These are phyloP conservation scores for Alternaria triticina DNA, from an alignment of 2,329 filamentous ascomycete species.

Conservation along the genomic window DNA sequence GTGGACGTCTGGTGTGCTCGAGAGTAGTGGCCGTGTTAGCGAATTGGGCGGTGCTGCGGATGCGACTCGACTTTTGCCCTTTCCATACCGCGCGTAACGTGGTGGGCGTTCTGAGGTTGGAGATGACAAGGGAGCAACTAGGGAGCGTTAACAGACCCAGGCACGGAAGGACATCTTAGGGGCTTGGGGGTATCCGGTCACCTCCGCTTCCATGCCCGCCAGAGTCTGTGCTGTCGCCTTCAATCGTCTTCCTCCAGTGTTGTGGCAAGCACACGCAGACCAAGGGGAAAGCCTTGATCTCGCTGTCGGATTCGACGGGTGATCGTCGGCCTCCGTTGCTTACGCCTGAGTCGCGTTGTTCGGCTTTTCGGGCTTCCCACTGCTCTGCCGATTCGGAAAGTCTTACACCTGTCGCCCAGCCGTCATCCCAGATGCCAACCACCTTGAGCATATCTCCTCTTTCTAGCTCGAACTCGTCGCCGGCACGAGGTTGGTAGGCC, in stretches of 20 bases:
- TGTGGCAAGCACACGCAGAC: constrained; percentile 95
- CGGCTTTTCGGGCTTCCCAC: constrained; percentile 77
- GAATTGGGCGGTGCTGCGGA: constrained; percentile 9
- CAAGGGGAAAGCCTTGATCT: constrained; percentile 97
- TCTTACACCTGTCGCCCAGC: constrained; percentile 93
- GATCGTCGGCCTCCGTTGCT: constrained; percentile 71
- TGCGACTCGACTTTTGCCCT: constrained; percentile 7
- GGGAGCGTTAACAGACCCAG: constrained; percentile 32
- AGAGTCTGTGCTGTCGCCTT: constrained; percentile 68
- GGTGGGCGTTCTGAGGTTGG: constrained; percentile 18
- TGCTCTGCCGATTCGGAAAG: constrained; percentile 84
- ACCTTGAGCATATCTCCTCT: constrained; percentile 98
- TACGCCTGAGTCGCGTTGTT: constrained; percentile 90
- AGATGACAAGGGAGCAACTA: constrained; percentile 33
- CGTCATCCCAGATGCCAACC: constrained; percentile 98
- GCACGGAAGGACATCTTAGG: constrained; percentile 21
- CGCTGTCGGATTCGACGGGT: constrained; percentile 60
- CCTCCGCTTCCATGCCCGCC: constrained; percentile 40
- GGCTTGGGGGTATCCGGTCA: constrained; percentile 41
- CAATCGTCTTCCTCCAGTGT: constrained; percentile 96
- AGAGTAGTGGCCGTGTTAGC: constrained; percentile 23
- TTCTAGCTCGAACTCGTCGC: constrained; percentile 91
- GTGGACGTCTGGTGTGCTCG: constrained; percentile 23
- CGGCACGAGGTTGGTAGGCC: constrained; percentile 94
- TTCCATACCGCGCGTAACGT: constrained; percentile 2